These are phyloP conservation scores for Diaporthe nobilis DNA, from an alignment of 2,329 filamentous ascomycete genomes.

Conservation along the genomic window DNA sequence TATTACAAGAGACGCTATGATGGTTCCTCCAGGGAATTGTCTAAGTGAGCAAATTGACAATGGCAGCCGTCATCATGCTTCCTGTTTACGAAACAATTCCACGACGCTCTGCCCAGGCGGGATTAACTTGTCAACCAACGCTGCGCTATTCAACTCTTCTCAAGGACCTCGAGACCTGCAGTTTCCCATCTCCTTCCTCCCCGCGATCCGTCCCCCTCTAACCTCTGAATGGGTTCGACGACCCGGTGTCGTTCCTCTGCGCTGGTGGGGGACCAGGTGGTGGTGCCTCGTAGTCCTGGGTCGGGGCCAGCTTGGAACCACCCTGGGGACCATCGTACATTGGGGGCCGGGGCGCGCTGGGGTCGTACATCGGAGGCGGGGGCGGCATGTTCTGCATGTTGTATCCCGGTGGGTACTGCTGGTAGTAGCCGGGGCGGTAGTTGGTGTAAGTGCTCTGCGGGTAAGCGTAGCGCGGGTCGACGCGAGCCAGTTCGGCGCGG, in stretches of 20 bases:
- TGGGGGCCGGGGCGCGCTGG: conserved; percentile 64
- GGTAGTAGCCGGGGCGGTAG: conserved; percentile 49
- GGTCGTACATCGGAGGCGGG: conserved; percentile 72
- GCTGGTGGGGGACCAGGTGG: conserved; percentile 17
- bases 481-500: conserved; percentile 59
- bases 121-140: neutral
- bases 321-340: conserved; percentile 67
- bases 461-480: conserved; percentile 65
- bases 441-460: conserved; percentile 57
- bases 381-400: conserved; percentile 70
- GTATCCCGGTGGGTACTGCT: conserved; percentile 51
- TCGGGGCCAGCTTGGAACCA: conserved; percentile 67
- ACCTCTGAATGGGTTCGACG: conserved; percentile 43
- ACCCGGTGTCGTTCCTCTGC: conserved; percentile 44
- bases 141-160: neutral
- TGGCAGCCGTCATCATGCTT: neutral
- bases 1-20: conserved; percentile 31
- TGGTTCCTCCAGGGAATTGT: conserved; percentile 39
- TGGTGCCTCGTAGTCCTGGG: conserved; percentile 53
- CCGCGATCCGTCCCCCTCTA: conserved; percentile 41
- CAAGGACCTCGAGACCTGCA: neutral
- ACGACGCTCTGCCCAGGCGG: neutral
- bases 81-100: neutral
- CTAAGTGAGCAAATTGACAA: conserved; percentile 5
- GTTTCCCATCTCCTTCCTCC: conserved; percentile 38